Conservation (phyloP, 257 asterid genomes). For the Phtheirospermum japonicum region DNA sequence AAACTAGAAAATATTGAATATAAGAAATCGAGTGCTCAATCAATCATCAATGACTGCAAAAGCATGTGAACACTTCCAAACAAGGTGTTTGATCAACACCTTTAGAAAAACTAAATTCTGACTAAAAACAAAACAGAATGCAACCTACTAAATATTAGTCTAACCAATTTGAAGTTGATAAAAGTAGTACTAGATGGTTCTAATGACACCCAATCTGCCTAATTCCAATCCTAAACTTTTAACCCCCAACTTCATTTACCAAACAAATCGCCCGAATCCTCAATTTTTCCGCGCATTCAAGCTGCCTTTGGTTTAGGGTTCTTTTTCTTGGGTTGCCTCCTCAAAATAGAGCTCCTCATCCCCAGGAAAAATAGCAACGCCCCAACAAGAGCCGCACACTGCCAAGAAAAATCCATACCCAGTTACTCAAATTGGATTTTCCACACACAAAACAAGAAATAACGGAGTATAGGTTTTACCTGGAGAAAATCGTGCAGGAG, state of each 20-base stretch:
- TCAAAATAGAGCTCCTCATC: conserved; percentile 62
- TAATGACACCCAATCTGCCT: conserved; percentile 26
- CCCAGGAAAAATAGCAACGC: conserved; percentile 78
- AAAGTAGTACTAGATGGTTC: not conserved
- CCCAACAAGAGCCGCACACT: conserved; percentile 66
- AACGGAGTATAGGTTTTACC: conserved; percentile 38
- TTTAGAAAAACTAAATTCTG: not conserved
- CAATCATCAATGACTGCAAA: conserved; percentile 10
- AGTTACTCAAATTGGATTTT: conserved; percentile 11
- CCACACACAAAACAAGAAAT: not conserved
- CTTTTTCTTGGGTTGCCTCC: conserved; percentile 66
- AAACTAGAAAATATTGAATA: not conserved
- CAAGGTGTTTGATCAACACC: conserved; percentile 14
- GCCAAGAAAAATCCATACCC: conserved; percentile 30
- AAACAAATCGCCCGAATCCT: conserved; percentile 21
- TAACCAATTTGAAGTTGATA: conserved; percentile 20
- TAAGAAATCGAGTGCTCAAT: conserved; percentile 6
- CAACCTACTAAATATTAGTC: conserved; percentile 26
- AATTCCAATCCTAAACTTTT: conserved; percentile 25
- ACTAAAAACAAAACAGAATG: conserved; percentile 17
- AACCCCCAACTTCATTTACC: conserved; percentile 10
- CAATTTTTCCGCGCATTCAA: conserved; percentile 25
- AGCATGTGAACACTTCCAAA: conserved; percentile 19
- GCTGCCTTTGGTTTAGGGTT: conserved; percentile 59
- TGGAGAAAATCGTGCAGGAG: conserved; percentile 63